Evolutionary conservation across 2,329 filamentous ascomycete genomes (phyloP), one percentile per base, ranked within the genome.

Genomic region (Curvularia sp.): DNA sequence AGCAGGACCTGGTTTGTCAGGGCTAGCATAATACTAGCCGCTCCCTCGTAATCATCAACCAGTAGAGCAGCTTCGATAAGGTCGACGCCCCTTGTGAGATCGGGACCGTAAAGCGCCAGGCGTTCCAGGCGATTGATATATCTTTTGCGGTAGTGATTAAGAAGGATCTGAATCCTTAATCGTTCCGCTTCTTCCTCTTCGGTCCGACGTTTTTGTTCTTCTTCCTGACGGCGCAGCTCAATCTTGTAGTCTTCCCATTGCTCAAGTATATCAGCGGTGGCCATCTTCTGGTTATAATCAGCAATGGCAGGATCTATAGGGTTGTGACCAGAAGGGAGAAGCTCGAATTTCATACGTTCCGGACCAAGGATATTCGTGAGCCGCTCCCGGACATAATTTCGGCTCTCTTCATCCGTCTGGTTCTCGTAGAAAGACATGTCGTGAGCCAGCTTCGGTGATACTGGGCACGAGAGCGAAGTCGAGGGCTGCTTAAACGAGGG

Each of bases 241-340:
- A 18, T 38, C 47, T 39, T 42, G 9, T 41, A 20, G 3, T 13
- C 10, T 7, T 57, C n/a, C 28, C 52, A 38, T 8, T 39, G 30
- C 2, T 24, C 26, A 9, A 54, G 28, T 6, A 60, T 22, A 9
- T 33, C 30, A 10, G 26, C 18, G 4, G 39, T 52, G 20, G 22
- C 48, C 26, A 43, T n/a, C 13, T 49, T 26, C n/a, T 47, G 30
- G 50, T 60, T 49, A 28, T 57, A 13, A 24, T 60, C 42, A 5
- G 31, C 60, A 13, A 62, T 53, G 10, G 47, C 38, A 8, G 48
- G 38, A 8, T 62, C 60, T 1, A 60, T 47, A 1, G 49, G 57
- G 2, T 48, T 52, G 20, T 57, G 50, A 9, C 60, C 57, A 6
- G 60, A 62, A 5, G 50, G 57, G n/a, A 52, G 42, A 0, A 60